Percentiles rank a stretch among this genome's conserved stretches.
Conservation (phyloP, 2,329 filamentous ascomycete genomes). For the Fonsecaea multimorphosa region DNA sequence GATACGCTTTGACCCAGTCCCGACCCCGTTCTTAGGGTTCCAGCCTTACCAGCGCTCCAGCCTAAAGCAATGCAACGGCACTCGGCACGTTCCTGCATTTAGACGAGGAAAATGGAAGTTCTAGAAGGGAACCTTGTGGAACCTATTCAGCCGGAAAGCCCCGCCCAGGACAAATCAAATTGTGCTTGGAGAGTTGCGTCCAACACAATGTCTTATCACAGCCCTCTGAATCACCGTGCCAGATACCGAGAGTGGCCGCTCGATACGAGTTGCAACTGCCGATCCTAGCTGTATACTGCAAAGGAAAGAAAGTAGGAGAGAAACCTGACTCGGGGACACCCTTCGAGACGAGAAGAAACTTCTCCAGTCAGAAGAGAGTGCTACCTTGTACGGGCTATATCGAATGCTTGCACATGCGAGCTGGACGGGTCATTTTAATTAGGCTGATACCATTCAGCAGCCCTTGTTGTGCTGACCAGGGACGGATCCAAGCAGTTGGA, state of each 20-base stretch:
- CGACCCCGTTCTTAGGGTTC: constrained; percentile 8
- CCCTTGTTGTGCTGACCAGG: constrained; percentile 7
- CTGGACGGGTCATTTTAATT: constrained; percentile 17
- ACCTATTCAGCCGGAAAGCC: constrained; percentile 4
- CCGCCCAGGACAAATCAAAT: background rate
- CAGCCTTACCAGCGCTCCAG: constrained; percentile 18
- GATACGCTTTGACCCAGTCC: background rate
- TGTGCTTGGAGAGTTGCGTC: background rate
- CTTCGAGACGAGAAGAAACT: constrained; percentile 10
- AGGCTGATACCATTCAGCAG: constrained; percentile 14
- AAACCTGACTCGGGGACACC: background rate
- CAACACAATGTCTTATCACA: constrained; percentile 19
- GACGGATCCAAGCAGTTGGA: background rate
- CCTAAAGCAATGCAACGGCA: constrained; percentile 28
- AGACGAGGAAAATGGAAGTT: constrained; percentile 22
- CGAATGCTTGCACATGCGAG: constrained; percentile 17
- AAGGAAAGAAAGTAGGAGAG: background rate
- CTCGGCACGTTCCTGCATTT: constrained; percentile 33
- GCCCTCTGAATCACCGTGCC: background rate
- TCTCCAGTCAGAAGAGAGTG: constrained; percentile 12
- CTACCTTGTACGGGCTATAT: constrained; percentile 11
- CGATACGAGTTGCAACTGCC: constrained; percentile 15
- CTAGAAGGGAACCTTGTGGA: constrained; percentile 22
- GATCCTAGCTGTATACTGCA: constrained; percentile 19
- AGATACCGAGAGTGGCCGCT: background rate